Evolutionary conservation across 306 rosid genomes (phyloP).

Genomic region (Purshia tridentata): DNA sequence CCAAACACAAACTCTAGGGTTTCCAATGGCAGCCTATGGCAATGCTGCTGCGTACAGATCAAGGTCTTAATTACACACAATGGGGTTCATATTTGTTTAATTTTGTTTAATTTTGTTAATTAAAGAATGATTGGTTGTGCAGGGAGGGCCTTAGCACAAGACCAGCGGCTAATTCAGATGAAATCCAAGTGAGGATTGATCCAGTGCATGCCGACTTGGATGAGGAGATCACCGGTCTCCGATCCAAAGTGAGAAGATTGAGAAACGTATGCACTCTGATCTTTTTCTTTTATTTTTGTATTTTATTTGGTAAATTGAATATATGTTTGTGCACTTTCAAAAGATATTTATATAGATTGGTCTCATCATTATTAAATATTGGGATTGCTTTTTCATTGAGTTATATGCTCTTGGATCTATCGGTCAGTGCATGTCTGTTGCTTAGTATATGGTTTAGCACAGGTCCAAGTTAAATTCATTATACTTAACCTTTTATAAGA

Average conservation of each 20-base stretch:
- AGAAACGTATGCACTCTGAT: conserved; percentile 52
- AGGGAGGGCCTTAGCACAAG: too few relatives aligned
- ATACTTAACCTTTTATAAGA: background rate
- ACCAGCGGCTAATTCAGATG: too few relatives aligned
- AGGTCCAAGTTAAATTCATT: background rate
- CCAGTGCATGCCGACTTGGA: conserved; percentile 49
- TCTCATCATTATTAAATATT: background rate
- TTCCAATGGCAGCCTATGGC: conserved; percentile 60
- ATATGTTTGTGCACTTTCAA: background rate
- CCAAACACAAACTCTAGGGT: background rate
- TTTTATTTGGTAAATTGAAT: background rate
- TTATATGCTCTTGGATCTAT: background rate
- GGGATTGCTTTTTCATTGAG: background rate
- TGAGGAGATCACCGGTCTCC: conserved; percentile 80
- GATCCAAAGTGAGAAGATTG: conserved; percentile 73
- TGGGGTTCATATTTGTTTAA: background rate
- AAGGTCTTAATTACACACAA: conserved; percentile 35
- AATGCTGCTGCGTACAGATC: conserved; percentile 65
- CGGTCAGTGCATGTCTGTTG: background rate
- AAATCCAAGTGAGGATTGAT: too few relatives aligned
- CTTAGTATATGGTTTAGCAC: background rate
- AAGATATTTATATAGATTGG: background rate
- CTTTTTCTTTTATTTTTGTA: background rate
- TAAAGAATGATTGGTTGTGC: too few relatives aligned
- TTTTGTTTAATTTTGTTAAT: background rate